These are phyloP conservation scores for Ascoidea tarda DNA, from an alignment of 805 yeast species.

Conservation along the genomic window DNA sequence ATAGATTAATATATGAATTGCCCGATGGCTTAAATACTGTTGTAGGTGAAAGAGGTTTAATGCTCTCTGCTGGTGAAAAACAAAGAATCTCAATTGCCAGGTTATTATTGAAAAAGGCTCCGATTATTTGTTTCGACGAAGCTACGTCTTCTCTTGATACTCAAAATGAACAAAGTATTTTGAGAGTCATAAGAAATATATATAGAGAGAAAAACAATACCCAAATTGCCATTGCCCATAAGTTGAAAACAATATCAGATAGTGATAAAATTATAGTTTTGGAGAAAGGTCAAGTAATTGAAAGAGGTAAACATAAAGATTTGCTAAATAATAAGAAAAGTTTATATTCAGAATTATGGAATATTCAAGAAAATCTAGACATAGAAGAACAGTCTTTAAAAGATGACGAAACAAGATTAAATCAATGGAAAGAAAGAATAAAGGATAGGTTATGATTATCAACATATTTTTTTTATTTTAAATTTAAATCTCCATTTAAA, in stretches of 20 bases:
- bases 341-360: background rate
- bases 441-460: background rate
- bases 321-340: no score
- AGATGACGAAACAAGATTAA: background rate
- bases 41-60: conserved; percentile 26
- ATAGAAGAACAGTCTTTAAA: background rate
- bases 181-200: conserved; percentile 27
- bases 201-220: conserved; percentile 16
- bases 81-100: conserved; percentile 80
- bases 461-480: no score
- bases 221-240: conserved; percentile 24
- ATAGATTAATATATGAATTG: conserved; percentile 37
- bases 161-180: conserved; percentile 36
- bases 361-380: background rate
- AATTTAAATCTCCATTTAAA: no score
- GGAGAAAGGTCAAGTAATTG: background rate
- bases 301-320: background rate
- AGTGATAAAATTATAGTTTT: background rate
- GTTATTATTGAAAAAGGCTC: conserved; percentile 57
- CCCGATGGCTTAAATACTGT: conserved; percentile 46
- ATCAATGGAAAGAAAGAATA: background rate
- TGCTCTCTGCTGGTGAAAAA: conserved; percentile 82
- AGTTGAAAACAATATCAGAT: background rate
- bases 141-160: conserved; percentile 81
- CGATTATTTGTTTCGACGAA: conserved; percentile 68